Base-by-base conservation (phyloP, 257 asterid species). In the Rauvolfia tetraphylla region DNA sequence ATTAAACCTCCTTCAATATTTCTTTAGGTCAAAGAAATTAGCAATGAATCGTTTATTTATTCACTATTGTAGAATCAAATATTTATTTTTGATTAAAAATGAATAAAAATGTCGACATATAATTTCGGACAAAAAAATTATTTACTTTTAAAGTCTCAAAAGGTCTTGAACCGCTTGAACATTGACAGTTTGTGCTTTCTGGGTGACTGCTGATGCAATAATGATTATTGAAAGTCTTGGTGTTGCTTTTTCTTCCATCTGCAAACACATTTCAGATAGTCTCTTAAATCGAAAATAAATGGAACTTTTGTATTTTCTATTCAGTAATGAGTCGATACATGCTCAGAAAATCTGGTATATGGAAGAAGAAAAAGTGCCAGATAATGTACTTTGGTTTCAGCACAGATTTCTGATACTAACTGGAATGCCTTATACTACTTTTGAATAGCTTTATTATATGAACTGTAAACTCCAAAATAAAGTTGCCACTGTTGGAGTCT, bases 381-480 rank as follows among this genome's bases (percentile, higher is more conserved):
- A 61, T 61, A 61, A 48, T 33, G 27, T 48, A 38, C 11, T 27
- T 71, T 13, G 36, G 18, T 36, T 41, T 27, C 44, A 7, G 39
- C 29, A 44, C 46, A 65, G 20, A 53, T 53, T 1, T 46, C 62
- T 44, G 74, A 75, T 38, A 51, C 57, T 48, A 10, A 41, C 41
- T 22, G 57, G 27, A 51, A 63, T 42, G 61, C 78, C 57, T 72
- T 56, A 56, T 62, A 34, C n/a, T 67, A 22, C 75, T 74, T 79
- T 79, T 73, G 75, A 78, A 54, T 79, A 65, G 62, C 78, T 79
- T 79, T 79, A 68, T 44, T 51, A 44, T 74, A 48, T 73, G 20
- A 63, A 17, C 22, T 34, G 75, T 25, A 41, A 67, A 73, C 46
- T 73, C 71, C 63, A 13, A 67, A 20, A 23, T 51, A 73, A 79